phyloP scores from a whole-genome alignment of 495 filamentous ascomycete genomes.

The Neurospora pannonica region DNA sequence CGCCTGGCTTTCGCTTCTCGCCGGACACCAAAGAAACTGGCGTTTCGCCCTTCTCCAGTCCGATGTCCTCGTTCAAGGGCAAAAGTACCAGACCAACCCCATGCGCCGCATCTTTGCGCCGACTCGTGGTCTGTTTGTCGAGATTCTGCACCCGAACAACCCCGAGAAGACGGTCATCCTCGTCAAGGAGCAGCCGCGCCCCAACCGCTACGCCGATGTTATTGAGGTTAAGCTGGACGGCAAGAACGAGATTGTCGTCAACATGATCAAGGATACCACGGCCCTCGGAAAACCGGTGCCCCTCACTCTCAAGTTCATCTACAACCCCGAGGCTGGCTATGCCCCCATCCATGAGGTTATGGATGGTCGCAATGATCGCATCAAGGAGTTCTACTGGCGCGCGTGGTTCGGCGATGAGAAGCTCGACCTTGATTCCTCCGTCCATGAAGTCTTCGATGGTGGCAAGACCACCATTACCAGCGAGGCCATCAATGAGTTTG shows the following conservation, averaged over 20 bases:
- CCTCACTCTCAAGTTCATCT: slow-evolving; percentile 76
- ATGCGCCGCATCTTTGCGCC: slow-evolving; percentile 86
- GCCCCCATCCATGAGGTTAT: slow-evolving; percentile 94
- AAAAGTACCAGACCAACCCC: slow-evolving; percentile 94
- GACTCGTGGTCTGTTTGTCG: slow-evolving; percentile 74
- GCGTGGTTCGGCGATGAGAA: slow-evolving; percentile 89
- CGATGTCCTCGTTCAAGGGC: slow-evolving; percentile 87
- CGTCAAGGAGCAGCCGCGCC: slow-evolving; percentile 56
- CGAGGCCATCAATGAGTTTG: slow-evolving; percentile 93
- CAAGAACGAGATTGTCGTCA: slow-evolving; percentile 71
- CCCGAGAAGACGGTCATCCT: slow-evolving; percentile 69
- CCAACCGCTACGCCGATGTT: slow-evolving; percentile 63
- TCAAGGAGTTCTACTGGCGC: slow-evolving; percentile 96
- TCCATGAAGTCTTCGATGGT: slow-evolving; percentile 81
- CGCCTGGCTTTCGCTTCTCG: slow-evolving; percentile 78
- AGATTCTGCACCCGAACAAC: slow-evolving; percentile 71
- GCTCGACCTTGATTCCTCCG: slow-evolving; percentile 72
- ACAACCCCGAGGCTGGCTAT: slow-evolving; percentile 88
- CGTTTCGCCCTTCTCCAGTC: slow-evolving; percentile 95
- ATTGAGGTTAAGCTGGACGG: slow-evolving; percentile 70
- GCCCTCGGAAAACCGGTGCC: slow-evolving; percentile 68
- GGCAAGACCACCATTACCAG: slow-evolving; percentile 76
- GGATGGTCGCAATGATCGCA: slow-evolving; percentile 85
- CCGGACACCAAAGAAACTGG: slow-evolving; percentile 81
- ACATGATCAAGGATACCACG: slow-evolving; percentile 83